Evolutionary conservation across 306 rosid genomes (phyloP), one percentile per base, ranked within the genome.

Genomic region (Hippophae gyantsensis): DNA sequence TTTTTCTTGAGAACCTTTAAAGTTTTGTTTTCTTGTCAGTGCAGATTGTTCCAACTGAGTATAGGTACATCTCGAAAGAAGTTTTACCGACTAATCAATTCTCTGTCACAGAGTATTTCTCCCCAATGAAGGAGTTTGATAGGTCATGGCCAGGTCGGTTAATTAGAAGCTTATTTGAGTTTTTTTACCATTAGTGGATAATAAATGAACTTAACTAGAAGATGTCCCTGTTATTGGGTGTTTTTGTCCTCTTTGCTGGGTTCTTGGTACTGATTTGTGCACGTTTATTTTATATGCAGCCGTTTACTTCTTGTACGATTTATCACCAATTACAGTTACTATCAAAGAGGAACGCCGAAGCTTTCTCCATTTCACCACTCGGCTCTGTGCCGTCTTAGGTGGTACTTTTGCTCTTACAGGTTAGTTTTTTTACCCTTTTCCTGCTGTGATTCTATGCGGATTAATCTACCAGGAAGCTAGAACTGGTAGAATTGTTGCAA

Each of bases 371-470:
- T 88, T 93, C 76, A 73, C 88, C 69, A 93, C 99, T 52, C 82
- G 99, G 65, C 97, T 93, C 54, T 86, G 95, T 74, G 99, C 97
- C 27, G 95, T 88, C 57, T 73, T 93, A 43, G 99, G 99, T 9
- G 99, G 99, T 68, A 93, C 99, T 67, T 93, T 93, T 50, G 99
- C 99, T 56, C 73, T 93, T 65, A 93, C 99, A 75, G 99, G 99
- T 84, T 65, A 52, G 75, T 64, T 27, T 55, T 13, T 45, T 59
- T 18, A 18, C 50, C 57, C 63, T 49, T 49, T 56, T 26, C n/a
- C 65, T 52, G 61, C 43, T 41, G 10, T 13, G 4, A 32, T 2
- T 32, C 38, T 32, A 32, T 32, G 38, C 38, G 3, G 38, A 32
- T 32, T 32, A 32, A 0, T 27, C 3, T 32, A 32, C 38, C 38